Percentiles rank a stretch among this genome's conserved stretches.
Evolutionary conservation across 2,329 filamentous ascomycete species (phyloP).

Genomic region (Teratosphaeria nubilosa): DNA sequence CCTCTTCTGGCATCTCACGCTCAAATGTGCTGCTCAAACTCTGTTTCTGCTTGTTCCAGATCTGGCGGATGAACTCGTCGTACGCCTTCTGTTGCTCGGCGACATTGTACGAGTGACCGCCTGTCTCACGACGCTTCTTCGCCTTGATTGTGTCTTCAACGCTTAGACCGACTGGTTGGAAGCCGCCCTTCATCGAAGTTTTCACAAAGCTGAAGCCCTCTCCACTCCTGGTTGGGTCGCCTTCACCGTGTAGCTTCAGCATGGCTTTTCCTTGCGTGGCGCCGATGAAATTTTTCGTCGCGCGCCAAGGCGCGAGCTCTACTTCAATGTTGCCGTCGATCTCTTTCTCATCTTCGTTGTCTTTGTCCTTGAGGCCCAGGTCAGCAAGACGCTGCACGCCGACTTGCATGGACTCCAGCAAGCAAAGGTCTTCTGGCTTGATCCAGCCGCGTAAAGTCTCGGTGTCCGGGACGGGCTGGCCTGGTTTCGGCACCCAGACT

Average conservation of each 20-base stretch:
- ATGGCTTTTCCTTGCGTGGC: constrained; percentile 93
- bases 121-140: constrained; percentile 56
- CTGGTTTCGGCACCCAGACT: constrained; percentile 69
- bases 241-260: constrained; percentile 87
- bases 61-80: constrained; percentile 78
- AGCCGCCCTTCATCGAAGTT: constrained; percentile 97
- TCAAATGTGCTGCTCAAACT: constrained; percentile 65
- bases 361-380: constrained; percentile 54
- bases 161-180: constrained; percentile 80
- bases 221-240: constrained; percentile 86
- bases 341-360: constrained; percentile 50
- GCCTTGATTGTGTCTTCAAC: constrained; percentile 79
- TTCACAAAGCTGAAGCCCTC: constrained; percentile 96
- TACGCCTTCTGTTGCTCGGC: constrained; percentile 88
- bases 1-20: constrained; percentile 63
- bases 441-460: constrained; percentile 76
- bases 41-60: constrained; percentile 80
- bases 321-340: constrained; percentile 66
- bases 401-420: constrained; percentile 94
- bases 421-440: constrained; percentile 87
- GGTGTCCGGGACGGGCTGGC: constrained; percentile 70
- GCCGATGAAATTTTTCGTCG: constrained; percentile 91
- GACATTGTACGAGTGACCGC: constrained; percentile 95
- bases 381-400: constrained; percentile 85
- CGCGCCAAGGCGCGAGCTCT: constrained; percentile 90